phyloP scores from a whole-genome alignment of 306 rosid species.

The Parietaria judaica region DNA sequence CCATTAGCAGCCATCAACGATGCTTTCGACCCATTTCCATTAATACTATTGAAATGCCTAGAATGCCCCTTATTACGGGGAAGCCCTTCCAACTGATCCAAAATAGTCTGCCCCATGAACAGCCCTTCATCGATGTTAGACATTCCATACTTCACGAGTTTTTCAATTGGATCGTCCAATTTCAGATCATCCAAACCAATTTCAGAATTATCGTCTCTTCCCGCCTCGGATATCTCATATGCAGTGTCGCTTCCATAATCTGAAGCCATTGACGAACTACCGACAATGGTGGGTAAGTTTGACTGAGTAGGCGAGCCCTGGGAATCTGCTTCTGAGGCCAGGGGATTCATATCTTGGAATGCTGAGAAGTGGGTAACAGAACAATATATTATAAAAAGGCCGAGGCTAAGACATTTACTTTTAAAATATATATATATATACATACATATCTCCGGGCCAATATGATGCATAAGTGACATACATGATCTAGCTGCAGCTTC shows the following conservation, averaged over 20 bases:
- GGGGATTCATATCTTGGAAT: constrained; percentile 68
- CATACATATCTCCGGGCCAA: constrained; percentile 7
- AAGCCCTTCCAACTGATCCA: constrained; percentile 96
- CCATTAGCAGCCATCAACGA: constrained; percentile 56
- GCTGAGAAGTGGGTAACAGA: constrained; percentile 45
- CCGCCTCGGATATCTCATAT: constrained; percentile 80
- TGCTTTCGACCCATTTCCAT: constrained; percentile 64
- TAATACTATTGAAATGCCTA: constrained; percentile 52
- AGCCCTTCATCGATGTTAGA: constrained; percentile 93
- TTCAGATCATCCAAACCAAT: constrained; percentile 71
- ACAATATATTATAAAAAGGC: constrained; percentile 8
- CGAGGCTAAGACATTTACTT: not conserved
- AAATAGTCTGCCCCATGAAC: constrained; percentile 92
- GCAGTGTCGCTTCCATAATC: constrained; percentile 97
- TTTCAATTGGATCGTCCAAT: constrained; percentile 90
- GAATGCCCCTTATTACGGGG: constrained; percentile 74
- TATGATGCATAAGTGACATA: constrained; percentile 41
- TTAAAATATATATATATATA: no score
- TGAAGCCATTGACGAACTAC: constrained; percentile 72
- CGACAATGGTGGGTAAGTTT: constrained; percentile 56
- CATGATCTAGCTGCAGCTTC: constrained; percentile 98
- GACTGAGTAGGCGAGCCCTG: constrained; percentile 46
- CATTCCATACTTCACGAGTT: constrained; percentile 75
- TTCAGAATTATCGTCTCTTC: constrained; percentile 76
- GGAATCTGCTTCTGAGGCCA: constrained; percentile 50